Evolutionary conservation across 202 grass and related monocot species (phyloP).

Genomic region (Miscanthus sacchariflorus): DNA sequence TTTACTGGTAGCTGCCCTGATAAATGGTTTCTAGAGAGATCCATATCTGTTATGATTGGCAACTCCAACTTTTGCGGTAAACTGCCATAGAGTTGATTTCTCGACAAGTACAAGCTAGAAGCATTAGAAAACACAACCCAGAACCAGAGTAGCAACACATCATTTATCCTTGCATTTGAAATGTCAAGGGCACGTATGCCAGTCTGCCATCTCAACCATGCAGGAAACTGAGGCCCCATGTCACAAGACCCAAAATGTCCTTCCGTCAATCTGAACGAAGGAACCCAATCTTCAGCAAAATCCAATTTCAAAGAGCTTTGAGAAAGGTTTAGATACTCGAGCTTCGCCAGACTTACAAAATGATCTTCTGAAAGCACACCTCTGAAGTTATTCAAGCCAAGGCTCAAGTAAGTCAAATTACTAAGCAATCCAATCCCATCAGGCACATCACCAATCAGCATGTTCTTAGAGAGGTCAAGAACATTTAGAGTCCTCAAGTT

Average conservation of each 20-base stretch:
- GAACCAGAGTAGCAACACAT: conserved; percentile 49
- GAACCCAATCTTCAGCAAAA: conserved; percentile 17
- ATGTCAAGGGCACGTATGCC: not conserved
- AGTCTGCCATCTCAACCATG: conserved; percentile 29
- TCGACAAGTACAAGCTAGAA: not conserved
- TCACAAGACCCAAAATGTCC: not conserved
- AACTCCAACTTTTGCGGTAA: conserved; percentile 17
- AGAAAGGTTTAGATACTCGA: conserved; percentile 8
- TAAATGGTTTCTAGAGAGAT: conserved; percentile 38
- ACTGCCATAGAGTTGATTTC: conserved; percentile 21
- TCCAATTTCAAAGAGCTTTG: not conserved
- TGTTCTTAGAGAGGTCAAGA: not conserved
- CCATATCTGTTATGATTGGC: rapidly evolving
- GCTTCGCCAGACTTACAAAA: conserved; percentile 11
- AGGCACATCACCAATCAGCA: not conserved
- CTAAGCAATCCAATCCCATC: conserved; percentile 4
- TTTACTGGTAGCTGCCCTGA: not conserved
- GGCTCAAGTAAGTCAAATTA: not conserved
- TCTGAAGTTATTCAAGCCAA: conserved; percentile 1
- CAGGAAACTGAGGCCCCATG: conserved; percentile 44
- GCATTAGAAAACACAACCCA: not conserved
- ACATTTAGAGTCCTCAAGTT: not conserved
- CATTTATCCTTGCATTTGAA: conserved; percentile 40
- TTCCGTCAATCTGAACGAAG: conserved; percentile 26
- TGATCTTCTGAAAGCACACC: conserved; percentile 3